A percentile compares a stretch with the other conserved stretches of the same genome.
phyloP scores from a whole-genome alignment of 768 basidiomycete genomes.

The Amanita jacksonii region DNA sequence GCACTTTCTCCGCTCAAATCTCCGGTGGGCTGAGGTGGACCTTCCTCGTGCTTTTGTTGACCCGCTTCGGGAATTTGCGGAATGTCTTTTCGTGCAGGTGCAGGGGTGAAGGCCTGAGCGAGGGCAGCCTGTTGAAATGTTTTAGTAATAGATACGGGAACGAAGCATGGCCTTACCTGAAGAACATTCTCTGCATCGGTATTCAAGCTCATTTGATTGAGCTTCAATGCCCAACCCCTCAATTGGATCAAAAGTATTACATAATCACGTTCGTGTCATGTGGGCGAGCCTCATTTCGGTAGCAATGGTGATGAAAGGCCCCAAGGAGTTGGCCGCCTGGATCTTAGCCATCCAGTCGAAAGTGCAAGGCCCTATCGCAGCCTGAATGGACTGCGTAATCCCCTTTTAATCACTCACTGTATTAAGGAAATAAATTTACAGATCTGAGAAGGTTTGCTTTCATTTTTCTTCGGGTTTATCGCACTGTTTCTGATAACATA shows the following conservation, averaged over 20 bases:
- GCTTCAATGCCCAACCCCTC: neutral
- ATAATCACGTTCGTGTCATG: neutral
- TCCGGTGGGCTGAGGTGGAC: neutral
- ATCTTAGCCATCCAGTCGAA: neutral
- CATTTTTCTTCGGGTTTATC: too few relatives aligned
- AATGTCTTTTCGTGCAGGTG: slow-evolving; percentile 16
- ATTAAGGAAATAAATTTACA: slow-evolving; percentile 1
- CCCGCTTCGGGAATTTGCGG: neutral
- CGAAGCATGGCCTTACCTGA: slow-evolving; percentile 16
- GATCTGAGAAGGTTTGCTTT: too few relatives aligned
- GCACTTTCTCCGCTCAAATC: neutral
- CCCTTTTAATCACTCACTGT: neutral
- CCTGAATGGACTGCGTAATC: neutral
- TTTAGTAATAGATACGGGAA: slow-evolving; percentile 4
- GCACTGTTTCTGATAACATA: too few relatives aligned
- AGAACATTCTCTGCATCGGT: slow-evolving; percentile 21
- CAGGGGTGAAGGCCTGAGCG: slow-evolving; percentile 21
- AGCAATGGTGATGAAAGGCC: too few relatives aligned
- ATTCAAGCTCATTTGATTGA: slow-evolving; percentile 3
- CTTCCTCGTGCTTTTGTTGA: neutral
- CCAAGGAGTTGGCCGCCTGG: neutral
- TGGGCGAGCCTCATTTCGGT: too few relatives aligned
- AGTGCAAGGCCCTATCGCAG: neutral
- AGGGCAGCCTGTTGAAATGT: slow-evolving; percentile 20
- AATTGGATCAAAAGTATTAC: neutral